Base-by-base conservation (phyloP, 257 asterid species). In the Mitragyna speciosa region DNA sequence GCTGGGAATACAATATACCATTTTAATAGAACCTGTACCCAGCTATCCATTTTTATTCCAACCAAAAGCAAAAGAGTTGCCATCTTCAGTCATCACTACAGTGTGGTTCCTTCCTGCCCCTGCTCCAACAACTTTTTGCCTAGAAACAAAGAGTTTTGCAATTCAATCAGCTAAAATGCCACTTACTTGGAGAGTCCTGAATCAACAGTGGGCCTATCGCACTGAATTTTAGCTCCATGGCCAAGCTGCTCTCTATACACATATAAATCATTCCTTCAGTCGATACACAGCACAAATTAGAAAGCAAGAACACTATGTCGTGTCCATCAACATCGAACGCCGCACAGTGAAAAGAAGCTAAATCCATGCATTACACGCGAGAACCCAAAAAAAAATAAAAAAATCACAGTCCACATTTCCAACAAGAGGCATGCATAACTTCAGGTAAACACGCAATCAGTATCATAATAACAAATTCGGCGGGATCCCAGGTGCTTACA, bases 231-330 rank as follows among this genome's bases (percentile, higher is more conserved):
- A 87, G 94, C 99, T 48, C 99, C 98, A 73, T 92, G 99, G 72
- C 99, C 99, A 86, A 96, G 99, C 92, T 96, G 99, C 22, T 98
- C 99, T 83, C 85, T 96, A 98, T 96, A 91, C 86, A 28, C 33
- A 64, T 54, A 58, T 79, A 65, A 82, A 70, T 43, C 6, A 28
- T 51, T 75, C 58, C 4, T 26, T 58, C 36, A 59, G 24, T 77
- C 78, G 45, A 15, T 48, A 28, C 64, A 72, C 48, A 72, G 22
- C 41, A 5, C 67, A 58, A 33, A n/a, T 10, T 28, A 7, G 3
- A 28, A 19, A 48, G 26, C 54, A 36, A n/a, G n/a, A n/a, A 36
- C 41, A 36, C 41, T 36, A 36, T 36, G 41, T 36, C 41, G 59
- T 97, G 96, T 16, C 99, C 99, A 67, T 94, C 91, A 22, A 86